Conservation (phyloP, 2,329 filamentous ascomycete genomes). For the Botrytis tulipae region DNA sequence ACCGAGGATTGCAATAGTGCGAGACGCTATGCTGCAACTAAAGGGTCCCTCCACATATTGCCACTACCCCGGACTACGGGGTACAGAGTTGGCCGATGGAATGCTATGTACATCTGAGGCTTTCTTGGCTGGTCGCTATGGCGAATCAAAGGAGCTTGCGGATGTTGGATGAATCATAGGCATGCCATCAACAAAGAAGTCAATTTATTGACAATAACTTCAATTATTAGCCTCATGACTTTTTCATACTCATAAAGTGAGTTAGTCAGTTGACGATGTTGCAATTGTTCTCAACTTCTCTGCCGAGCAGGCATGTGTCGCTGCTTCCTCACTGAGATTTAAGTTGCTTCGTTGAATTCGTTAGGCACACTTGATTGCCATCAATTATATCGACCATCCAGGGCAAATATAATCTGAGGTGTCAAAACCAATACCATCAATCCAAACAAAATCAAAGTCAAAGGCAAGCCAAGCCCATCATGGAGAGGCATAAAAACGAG, state of each 20-base stretch:
- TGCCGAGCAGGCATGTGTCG: background rate
- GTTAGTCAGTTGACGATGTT: background rate
- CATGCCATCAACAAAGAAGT: slow-evolving; percentile 3
- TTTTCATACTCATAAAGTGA: background rate
- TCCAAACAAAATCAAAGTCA: background rate
- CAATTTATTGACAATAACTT: background rate
- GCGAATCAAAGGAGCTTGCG: slow-evolving; percentile 3
- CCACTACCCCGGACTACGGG: background rate
- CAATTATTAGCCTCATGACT: background rate
- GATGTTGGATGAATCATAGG: background rate
- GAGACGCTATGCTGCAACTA: background rate
- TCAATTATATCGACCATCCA: background rate
- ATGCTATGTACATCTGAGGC: background rate
- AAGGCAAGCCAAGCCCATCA: background rate
- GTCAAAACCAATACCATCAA: background rate
- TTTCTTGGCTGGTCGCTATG: background rate
- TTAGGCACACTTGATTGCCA: background rate
- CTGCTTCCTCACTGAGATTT: background rate
- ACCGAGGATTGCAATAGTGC: background rate
- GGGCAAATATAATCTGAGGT: too few species aligned
- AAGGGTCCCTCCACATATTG: background rate
- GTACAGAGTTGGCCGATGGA: background rate
- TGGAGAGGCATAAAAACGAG: background rate
- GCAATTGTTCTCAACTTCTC: background rate
- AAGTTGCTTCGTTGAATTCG: background rate